phyloP scores from a whole-genome alignment of 257 asterid species.

The Henckelia pumila region DNA sequence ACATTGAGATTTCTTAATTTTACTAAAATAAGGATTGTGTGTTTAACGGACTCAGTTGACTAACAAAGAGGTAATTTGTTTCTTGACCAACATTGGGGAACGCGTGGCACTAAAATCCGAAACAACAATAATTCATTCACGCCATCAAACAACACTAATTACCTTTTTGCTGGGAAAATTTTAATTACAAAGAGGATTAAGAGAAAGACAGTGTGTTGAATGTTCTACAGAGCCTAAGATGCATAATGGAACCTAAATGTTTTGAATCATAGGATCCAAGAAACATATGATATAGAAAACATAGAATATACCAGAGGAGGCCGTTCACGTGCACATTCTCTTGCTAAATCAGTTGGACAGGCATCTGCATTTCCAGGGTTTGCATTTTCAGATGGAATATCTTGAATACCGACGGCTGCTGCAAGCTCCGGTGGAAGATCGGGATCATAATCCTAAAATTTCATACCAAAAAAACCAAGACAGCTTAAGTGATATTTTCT shows the following conservation, averaged over 20 bases:
- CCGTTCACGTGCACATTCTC: constrained; percentile 48
- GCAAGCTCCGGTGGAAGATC: constrained; percentile 99
- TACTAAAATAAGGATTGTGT: neutral
- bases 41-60: neutral
- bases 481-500: constrained; percentile 8
- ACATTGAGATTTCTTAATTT: neutral
- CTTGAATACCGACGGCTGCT: constrained; percentile 81
- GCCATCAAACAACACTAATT: neutral
- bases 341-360: constrained; percentile 52
- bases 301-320: constrained; percentile 55
- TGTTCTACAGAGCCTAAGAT: neutral
- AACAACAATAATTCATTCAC: neutral
- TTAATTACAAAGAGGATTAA: neutral
- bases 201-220: neutral
- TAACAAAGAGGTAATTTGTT: constrained; percentile 16
- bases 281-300: neutral
- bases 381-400: constrained; percentile 50
- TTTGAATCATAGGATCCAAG: neutral
- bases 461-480: constrained; percentile 24
- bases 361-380: constrained; percentile 54
- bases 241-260: neutral
- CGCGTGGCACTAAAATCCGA: neutral
- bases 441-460: constrained; percentile 82
- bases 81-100: constrained; percentile 13
- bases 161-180: neutral